Percentiles rank a stretch among this genome's conserved stretches.
phyloP scores from a whole-genome alignment of 2,329 filamentous ascomycete species.

The Diaporthe amygdali region DNA sequence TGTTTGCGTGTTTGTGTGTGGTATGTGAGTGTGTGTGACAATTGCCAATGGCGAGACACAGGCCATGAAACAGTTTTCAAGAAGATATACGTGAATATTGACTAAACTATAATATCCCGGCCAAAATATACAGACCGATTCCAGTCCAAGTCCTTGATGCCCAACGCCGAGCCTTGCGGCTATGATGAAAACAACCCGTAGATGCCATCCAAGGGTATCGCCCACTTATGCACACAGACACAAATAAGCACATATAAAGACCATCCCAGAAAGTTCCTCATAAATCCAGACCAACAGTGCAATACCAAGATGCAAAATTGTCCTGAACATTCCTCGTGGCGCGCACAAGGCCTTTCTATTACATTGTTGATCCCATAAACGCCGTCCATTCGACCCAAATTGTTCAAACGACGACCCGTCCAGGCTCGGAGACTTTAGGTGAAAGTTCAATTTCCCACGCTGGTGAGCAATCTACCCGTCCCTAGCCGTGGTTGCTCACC shows the following conservation, averaged over 20 bases:
- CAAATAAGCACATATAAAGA: neutral
- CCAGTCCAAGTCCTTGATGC: neutral
- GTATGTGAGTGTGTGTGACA: neutral
- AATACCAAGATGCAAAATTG: neutral
- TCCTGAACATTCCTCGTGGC: neutral
- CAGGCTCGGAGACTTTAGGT: neutral
- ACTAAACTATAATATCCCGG: neutral
- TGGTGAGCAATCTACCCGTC: neutral
- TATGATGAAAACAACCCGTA: neutral
- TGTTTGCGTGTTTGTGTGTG: neutral
- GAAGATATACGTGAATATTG: neutral
- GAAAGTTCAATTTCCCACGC: neutral
- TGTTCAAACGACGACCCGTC: neutral
- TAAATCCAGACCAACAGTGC: neutral
- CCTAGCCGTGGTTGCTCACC: conserved; percentile 19
- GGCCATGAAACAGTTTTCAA: neutral
- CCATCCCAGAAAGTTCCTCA: neutral
- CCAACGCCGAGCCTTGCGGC: neutral
- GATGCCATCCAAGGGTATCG: conserved; percentile 12
- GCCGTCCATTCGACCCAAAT: neutral
- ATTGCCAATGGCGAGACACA: too few relatives aligned
- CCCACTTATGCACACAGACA: neutral
- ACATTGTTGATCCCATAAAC: neutral
- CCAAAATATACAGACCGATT: neutral
- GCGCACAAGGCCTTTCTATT: neutral